Evolutionary conservation across 192 early-diverging fungal species (phyloP).

Genomic region (Cladochytrium replicatum): DNA sequence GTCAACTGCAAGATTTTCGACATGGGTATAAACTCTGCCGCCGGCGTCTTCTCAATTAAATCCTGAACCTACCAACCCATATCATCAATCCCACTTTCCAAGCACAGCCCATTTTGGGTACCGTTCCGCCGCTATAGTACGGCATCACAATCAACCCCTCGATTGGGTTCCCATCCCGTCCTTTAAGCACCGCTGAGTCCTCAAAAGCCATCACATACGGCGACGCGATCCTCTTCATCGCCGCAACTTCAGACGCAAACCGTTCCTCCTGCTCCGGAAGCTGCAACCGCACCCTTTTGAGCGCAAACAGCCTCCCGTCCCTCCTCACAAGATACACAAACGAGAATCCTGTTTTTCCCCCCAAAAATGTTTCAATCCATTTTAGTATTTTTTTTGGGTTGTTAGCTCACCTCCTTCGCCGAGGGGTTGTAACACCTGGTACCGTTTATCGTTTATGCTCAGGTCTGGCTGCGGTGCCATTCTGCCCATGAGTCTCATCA

Average conservation of each 20-base stretch:
- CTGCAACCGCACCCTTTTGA: slow-evolving; percentile 36
- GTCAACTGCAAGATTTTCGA: slow-evolving; percentile 21
- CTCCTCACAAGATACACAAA: slow-evolving; percentile 36
- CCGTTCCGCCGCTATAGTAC: slow-evolving; percentile 28
- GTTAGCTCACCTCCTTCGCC: slow-evolving; percentile 29
- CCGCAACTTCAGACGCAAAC: slow-evolving; percentile 27
- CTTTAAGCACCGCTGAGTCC: slow-evolving; percentile 22
- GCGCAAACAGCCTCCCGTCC: slow-evolving; percentile 19
- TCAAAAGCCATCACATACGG: slow-evolving; percentile 26
- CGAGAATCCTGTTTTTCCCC: slow-evolving; percentile 21
- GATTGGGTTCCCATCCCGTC: slow-evolving; percentile 1
- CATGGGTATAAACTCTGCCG: slow-evolving; percentile 18
- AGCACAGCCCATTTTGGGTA: slow-evolving; percentile 1
- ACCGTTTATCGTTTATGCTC: slow-evolving; percentile 3
- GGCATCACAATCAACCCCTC: slow-evolving; percentile 37
- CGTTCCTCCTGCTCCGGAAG: slow-evolving; percentile 38
- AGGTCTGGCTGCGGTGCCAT: slow-evolving; percentile 3
- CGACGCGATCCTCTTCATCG: slow-evolving; percentile 22
- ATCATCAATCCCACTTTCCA: not conserved
- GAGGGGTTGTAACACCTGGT: slow-evolving; percentile 15
- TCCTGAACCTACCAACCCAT: slow-evolving; percentile 20
- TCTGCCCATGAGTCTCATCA: no score
- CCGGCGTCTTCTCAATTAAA: slow-evolving; percentile 30
- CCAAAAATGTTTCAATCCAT: not conserved
- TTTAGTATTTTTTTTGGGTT: slow-evolving; percentile 1